These are phyloP conservation scores for Aaosphaeria arxii DNA, from an alignment of 2,329 filamentous ascomycete species.

Conservation along the genomic window DNA sequence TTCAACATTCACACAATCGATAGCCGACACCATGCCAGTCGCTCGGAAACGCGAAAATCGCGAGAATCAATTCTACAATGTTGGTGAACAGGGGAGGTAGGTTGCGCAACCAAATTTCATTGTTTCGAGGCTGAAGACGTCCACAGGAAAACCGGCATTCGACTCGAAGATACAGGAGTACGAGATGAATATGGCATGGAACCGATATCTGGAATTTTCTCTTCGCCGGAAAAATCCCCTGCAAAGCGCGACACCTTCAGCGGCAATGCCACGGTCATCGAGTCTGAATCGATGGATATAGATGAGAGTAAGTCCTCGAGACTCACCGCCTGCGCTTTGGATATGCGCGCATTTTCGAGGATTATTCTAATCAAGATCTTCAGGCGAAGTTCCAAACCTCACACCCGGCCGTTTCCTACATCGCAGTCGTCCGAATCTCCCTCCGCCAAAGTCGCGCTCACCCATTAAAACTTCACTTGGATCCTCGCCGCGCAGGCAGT, in stretches of 20 bases:
- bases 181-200: constrained; percentile 93
- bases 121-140: constrained; percentile 6
- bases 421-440: constrained; percentile 42
- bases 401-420: constrained; percentile 46
- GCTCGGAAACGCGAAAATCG: constrained; percentile 35
- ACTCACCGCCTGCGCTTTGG: background rate
- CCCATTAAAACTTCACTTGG: constrained; percentile 61
- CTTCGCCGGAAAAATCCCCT: constrained; percentile 71
- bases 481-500: constrained; percentile 60
- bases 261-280: constrained; percentile 43
- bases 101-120: background rate
- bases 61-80: constrained; percentile 39
- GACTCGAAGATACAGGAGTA: constrained; percentile 70
- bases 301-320: constrained; percentile 53
- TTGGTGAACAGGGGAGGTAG: constrained; percentile 39
- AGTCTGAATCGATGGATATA: constrained; percentile 61
- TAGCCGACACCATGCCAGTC: constrained; percentile 11
- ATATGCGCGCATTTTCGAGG: background rate
- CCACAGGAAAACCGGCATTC: constrained; percentile 82
- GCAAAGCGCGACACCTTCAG: constrained; percentile 34
- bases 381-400: constrained; percentile 52
- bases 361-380: background rate
- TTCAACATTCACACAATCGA: no score
- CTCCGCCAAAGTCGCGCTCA: constrained; percentile 53
- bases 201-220: constrained; percentile 82